phyloP scores from a whole-genome alignment of 768 basidiomycete genomes.

The Psilocybe cubensis region DNA sequence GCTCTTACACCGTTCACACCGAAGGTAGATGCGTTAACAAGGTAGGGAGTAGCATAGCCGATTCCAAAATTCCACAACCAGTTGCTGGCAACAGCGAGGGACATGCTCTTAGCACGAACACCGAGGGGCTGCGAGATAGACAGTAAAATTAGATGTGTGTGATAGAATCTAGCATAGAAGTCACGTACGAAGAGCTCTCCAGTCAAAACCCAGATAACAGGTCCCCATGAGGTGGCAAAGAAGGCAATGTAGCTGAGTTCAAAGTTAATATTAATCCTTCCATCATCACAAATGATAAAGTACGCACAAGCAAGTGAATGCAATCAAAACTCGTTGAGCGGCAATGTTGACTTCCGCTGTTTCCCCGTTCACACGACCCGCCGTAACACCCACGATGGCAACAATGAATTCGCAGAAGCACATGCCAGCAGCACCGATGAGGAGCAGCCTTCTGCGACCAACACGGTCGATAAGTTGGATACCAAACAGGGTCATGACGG shows the following conservation, averaged over 20 bases:
- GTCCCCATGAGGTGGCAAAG: constrained; percentile 69
- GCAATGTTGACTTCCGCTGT: constrained; percentile 34
- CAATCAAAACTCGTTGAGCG: constrained; percentile 64
- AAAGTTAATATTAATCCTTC: background rate
- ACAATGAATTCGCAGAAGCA: constrained; percentile 82
- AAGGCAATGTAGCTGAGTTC: constrained; percentile 33
- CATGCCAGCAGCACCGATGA: constrained; percentile 83
- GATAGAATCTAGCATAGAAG: background rate
- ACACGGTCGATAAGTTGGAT: constrained; percentile 79
- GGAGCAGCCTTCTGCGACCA: constrained; percentile 78
- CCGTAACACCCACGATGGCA: constrained; percentile 44
- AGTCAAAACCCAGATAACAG: constrained; percentile 64
- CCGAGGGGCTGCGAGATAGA: constrained; percentile 51
- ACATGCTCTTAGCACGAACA: constrained; percentile 81
- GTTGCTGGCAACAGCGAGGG: constrained; percentile 56
- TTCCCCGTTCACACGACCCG: constrained; percentile 16
- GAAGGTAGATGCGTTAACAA: constrained; percentile 44
- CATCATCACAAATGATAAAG: background rate
- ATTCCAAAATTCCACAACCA: constrained; percentile 82
- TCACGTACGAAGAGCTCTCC: constrained; percentile 70
- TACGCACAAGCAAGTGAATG: constrained; percentile 55
- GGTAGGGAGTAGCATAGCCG: constrained; percentile 59
- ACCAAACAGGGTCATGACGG: constrained; percentile 75
- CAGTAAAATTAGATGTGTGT: background rate
- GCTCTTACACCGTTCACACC: constrained; percentile 30